These are phyloP conservation scores for Digitaria exilis DNA, from an alignment of 202 grass and related monocot genomes.

Conservation along the genomic window DNA sequence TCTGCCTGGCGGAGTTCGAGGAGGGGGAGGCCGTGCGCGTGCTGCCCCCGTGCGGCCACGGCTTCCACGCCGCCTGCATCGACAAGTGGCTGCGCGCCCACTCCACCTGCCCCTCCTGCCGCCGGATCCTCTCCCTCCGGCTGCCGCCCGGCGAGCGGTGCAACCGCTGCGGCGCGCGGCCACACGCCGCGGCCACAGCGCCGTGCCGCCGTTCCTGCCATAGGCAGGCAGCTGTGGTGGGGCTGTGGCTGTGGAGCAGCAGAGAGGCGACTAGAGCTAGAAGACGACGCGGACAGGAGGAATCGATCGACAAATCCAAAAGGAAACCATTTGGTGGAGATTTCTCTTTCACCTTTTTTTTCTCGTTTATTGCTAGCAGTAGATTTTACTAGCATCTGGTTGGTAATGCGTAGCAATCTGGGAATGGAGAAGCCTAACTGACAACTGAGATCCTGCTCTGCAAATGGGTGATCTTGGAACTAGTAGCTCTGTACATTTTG, in stretches of 20 bases:
- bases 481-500: slow-evolving; percentile 39
- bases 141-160: slow-evolving; percentile 45
- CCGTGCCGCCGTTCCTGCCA: slow-evolving; percentile 45
- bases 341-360: slow-evolving; percentile 6
- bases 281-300: background rate
- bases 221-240: slow-evolving; percentile 31
- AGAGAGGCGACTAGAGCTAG: background rate
- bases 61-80: slow-evolving; percentile 83
- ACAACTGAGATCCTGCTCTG: background rate
- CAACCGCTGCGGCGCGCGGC: slow-evolving; percentile 45
- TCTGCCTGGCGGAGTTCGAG: slow-evolving; percentile 75
- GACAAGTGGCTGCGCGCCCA: slow-evolving; percentile 70
- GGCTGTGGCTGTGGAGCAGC: too few species aligned
- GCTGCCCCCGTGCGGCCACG: slow-evolving; percentile 74
- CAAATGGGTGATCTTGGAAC: background rate
- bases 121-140: slow-evolving; percentile 39
- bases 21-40: slow-evolving; percentile 58
- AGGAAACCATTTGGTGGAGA: slow-evolving; percentile 21
- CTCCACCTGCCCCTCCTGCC: slow-evolving; percentile 70
- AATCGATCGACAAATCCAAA: background rate
- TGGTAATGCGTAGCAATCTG: slow-evolving; percentile 12
- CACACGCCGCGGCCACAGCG: slow-evolving; percentile 23
- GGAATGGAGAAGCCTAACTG: background rate
- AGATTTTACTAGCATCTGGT: background rate
- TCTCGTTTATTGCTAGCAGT: background rate